Conservation (phyloP, 805 yeast species). For the Osmozyma mogii region DNA sequence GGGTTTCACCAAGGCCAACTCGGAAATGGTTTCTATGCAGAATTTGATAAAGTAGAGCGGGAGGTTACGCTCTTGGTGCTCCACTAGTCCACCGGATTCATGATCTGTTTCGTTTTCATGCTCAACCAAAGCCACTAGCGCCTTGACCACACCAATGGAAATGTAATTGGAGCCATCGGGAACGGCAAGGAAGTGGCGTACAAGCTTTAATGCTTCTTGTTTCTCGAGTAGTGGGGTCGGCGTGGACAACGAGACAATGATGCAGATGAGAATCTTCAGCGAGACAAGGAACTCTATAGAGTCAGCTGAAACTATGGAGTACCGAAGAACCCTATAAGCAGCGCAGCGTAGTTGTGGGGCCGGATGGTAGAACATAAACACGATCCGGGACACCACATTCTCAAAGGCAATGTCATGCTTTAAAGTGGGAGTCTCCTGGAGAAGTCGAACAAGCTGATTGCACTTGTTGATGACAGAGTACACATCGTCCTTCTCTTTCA, state of each 20-base stretch:
- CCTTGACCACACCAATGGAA: conserved; percentile 56
- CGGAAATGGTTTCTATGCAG: conserved; percentile 36
- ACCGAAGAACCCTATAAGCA: conserved; percentile 68
- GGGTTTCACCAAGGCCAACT: conserved; percentile 30
- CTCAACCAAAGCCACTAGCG: conserved; percentile 58
- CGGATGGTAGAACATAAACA: conserved; percentile 48
- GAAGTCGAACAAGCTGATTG: conserved; percentile 53
- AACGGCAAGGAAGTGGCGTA: conserved; percentile 53
- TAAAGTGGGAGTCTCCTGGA: conserved; percentile 51
- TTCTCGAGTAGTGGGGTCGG: conserved; percentile 54
- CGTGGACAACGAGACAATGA: conserved; percentile 58
- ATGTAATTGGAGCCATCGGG: conserved; percentile 43
- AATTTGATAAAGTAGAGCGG: conserved; percentile 32
- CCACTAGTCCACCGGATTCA: conserved; percentile 5
- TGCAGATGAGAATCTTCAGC: conserved; percentile 51
- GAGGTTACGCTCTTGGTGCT: conserved; percentile 4
- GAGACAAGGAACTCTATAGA: conserved; percentile 48
- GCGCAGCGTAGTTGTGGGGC: conserved; percentile 61
- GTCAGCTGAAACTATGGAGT: conserved; percentile 46
- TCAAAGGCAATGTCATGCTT: conserved; percentile 57
- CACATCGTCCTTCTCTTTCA: conserved; percentile 38
- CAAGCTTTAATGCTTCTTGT: conserved; percentile 66
- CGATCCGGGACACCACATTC: conserved; percentile 50
- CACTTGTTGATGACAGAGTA: conserved; percentile 49
- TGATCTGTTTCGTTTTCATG: conserved; percentile 20